These are phyloP conservation scores for Boletus rubroflammeus DNA, from an alignment of 768 basidiomycete species.

Conservation along the genomic window DNA sequence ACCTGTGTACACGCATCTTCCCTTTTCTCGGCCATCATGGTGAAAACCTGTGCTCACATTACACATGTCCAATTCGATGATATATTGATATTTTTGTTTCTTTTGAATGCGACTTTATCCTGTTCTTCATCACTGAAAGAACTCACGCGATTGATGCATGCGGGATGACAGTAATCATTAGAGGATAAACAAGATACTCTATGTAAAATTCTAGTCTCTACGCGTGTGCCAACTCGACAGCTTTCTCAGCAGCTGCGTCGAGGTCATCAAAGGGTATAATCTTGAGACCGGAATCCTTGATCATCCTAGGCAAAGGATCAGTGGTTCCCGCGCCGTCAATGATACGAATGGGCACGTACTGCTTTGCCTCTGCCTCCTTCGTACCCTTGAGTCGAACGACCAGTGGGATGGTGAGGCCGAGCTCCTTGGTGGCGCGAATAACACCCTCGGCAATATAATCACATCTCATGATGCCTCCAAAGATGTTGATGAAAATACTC, in stretches of 20 bases:
- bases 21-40: slow-evolving; percentile 31
- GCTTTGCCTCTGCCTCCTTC: slow-evolving; percentile 92
- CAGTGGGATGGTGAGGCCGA: slow-evolving; percentile 78
- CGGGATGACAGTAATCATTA: slow-evolving; percentile 9
- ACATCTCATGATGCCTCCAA: slow-evolving; percentile 98
- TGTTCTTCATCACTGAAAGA: slow-evolving; percentile 4
- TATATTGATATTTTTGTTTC: slow-evolving; percentile 33
- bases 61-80: slow-evolving; percentile 23
- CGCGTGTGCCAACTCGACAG: slow-evolving; percentile 60
- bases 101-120: slow-evolving; percentile 24
- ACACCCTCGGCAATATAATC: slow-evolving; percentile 98
- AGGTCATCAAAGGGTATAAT: slow-evolving; percentile 92
- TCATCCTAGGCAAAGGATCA: slow-evolving; percentile 62
- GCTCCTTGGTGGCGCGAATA: slow-evolving; percentile 94
- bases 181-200: slow-evolving; percentile 17
- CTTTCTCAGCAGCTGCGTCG: slow-evolving; percentile 85
- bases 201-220: slow-evolving; percentile 34
- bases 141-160: not conserved
- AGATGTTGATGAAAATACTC: slow-evolving; percentile 98
- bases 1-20: slow-evolving; percentile 29
- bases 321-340: not conserved
- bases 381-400: slow-evolving; percentile 96
- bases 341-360: slow-evolving; percentile 48
- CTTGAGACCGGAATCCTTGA: slow-evolving; percentile 85
- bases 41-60: slow-evolving; percentile 19